phyloP scores from a whole-genome alignment of 768 basidiomycete species.

The Mycena rosella region DNA sequence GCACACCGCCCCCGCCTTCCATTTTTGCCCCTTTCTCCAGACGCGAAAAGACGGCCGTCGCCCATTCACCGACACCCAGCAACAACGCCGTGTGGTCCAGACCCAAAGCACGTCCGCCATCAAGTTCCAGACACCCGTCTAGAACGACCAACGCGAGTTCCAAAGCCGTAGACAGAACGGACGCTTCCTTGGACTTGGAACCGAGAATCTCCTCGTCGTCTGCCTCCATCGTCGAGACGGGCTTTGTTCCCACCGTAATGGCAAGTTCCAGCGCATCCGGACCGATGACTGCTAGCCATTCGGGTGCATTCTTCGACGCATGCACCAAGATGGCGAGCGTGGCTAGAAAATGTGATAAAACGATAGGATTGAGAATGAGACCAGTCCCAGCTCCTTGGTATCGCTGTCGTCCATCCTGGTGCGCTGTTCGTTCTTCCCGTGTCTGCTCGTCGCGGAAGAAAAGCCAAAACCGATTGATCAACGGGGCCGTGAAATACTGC shows the following conservation, averaged over 20 bases:
- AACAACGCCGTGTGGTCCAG: conserved; percentile 82
- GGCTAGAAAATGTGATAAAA: conserved; percentile 80
- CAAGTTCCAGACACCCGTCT: conserved; percentile 80
- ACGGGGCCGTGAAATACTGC: conserved; percentile 89
- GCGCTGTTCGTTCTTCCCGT: conserved; percentile 77
- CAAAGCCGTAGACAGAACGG: conserved; percentile 79
- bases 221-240: conserved; percentile 59
- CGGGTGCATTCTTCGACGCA: conserved; percentile 81
- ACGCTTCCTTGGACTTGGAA: conserved; percentile 68
- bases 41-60: conserved; percentile 69
- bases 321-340: conserved; percentile 87
- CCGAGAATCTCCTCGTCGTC: conserved; percentile 45
- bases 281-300: conserved; percentile 85
- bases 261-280: conserved; percentile 90
- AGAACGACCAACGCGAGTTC: conserved; percentile 84
- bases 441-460: conserved; percentile 89
- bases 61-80: conserved; percentile 86
- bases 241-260: conserved; percentile 78
- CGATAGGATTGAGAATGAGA: conserved; percentile 82
- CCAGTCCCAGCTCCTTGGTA: conserved; percentile 86
- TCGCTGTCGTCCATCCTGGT: conserved; percentile 62
- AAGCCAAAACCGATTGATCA: conserved; percentile 96
- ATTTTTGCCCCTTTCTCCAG: conserved; percentile 76
- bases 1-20: conserved; percentile 73
- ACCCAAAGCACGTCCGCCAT: conserved; percentile 80